Evolutionary conservation across 2,329 filamentous ascomycete genomes (phyloP), one percentile per base, ranked within the genome.

Genomic region (Talaromyces atroroseus): DNA sequence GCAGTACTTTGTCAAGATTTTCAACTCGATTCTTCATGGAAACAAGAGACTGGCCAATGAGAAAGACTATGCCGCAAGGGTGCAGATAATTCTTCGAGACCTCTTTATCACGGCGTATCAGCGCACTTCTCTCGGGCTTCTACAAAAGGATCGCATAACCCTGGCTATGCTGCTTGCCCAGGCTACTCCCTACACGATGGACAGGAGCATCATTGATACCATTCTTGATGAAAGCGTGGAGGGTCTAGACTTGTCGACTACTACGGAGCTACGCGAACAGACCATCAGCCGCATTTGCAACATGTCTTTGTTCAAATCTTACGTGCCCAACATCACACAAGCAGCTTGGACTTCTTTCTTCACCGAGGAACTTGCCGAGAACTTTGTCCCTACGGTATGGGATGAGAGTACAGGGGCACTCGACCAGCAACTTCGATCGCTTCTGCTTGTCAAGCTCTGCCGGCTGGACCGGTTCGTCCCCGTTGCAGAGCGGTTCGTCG

Each of bases 1-100:
- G 58, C 92, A 96, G 73, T 99, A 96, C 76, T 99, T 99, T 76
- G 83, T 96, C 55, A 89, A 96, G 70, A 99, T 99, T 64, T 99
- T 99, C 82, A 89, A 95, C 69, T 85, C 88, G 5, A 94, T 99
- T 7, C 81, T 99, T 40, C 88, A 88, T 64, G 82, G 84, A 58
- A 95, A 95, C 72, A 86, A 87, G 66, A 85, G 84, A 58, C 79
- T 94, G 52, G 81, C 82, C 20, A 80, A 78, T 58, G 85, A 88
- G 71, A 86, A 82, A 32, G 87, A 94, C 61, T 84, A 95, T 74
- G 85, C 90, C 62, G 80, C 79, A 14, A 88, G 94, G 36, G 87
- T 94, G 50, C 89, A 96, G 68, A 85, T 92, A 54, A 99, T 99
- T 63, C 85, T 99, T 65, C 87, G 86, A 62, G 89, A 96, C 66